Evolutionary conservation across 495 filamentous ascomycete genomes (phyloP).

Genomic region (Talaromyces liani): DNA sequence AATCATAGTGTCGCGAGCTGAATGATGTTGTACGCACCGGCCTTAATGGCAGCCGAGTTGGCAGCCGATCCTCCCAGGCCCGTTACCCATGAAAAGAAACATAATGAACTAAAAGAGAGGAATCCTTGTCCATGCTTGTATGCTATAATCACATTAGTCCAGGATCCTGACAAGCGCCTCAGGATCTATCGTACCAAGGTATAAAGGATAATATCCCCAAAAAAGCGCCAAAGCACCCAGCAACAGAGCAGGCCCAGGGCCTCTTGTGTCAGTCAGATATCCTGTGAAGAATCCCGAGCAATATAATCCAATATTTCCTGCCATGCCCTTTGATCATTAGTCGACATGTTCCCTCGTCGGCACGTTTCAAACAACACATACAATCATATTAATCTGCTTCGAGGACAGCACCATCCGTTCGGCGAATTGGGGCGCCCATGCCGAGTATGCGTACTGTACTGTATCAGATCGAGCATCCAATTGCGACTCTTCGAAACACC

Average conservation of each 20-base stretch:
- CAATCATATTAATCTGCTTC: constrained; percentile 85
- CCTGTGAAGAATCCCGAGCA: constrained; percentile 83
- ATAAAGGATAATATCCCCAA: constrained; percentile 75
- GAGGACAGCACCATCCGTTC: constrained; percentile 77
- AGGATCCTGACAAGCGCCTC: background rate
- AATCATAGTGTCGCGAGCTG: constrained; percentile 3
- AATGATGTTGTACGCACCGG: constrained; percentile 32
- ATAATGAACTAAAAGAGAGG: constrained; percentile 61
- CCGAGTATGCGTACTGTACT: constrained; percentile 89
- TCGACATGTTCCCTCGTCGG: background rate
- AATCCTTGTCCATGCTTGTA: constrained; percentile 46
- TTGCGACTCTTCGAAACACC: constrained; percentile 16
- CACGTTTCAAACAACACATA: constrained; percentile 29
- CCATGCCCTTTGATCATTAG: constrained; percentile 51
- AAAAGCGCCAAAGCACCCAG: constrained; percentile 64
- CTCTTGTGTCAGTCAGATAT: constrained; percentile 75
- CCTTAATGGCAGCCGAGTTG: constrained; percentile 81
- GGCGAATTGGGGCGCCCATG: constrained; percentile 95
- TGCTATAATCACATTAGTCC: constrained; percentile 22
- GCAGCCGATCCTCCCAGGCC: constrained; percentile 83
- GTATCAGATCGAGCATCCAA: constrained; percentile 2
- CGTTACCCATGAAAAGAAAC: constrained; percentile 75
- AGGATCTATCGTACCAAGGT: constrained; percentile 37
- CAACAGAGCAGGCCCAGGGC: constrained; percentile 69
- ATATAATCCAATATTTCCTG: constrained; percentile 97